Percentiles rank a stretch among this genome's conserved stretches.
These are phyloP conservation scores for Kurtzmaniella fragi DNA, from an alignment of 805 yeast genomes.

Conservation along the genomic window DNA sequence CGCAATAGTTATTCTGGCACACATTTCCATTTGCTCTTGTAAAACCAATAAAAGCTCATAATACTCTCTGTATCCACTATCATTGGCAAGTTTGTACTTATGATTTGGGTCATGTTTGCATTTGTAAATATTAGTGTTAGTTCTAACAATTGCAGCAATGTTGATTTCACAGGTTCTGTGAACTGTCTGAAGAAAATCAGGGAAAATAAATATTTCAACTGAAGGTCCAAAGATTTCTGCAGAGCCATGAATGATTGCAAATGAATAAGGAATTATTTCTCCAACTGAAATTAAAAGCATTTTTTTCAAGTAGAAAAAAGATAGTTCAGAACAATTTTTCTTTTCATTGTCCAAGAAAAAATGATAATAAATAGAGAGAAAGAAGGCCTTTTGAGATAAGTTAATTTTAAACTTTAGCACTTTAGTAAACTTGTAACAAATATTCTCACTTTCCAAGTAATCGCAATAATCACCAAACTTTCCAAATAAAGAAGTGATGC, in stretches of 20 bases:
- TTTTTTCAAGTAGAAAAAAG: slow-evolving; percentile 27
- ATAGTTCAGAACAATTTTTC: slow-evolving; percentile 19
- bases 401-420: slow-evolving; percentile 10
- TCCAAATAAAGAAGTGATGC: slow-evolving; percentile 20
- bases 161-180: slow-evolving; percentile 27
- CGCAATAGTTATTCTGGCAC: slow-evolving; percentile 8
- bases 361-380: slow-evolving; percentile 31
- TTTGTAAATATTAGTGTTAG: slow-evolving; percentile 3
- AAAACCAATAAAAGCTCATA: background rate
- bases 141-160: slow-evolving; percentile 5
- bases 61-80: slow-evolving; percentile 1
- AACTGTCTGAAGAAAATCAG: slow-evolving; percentile 22
- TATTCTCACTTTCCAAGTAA: slow-evolving; percentile 3
- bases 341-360: slow-evolving; percentile 31
- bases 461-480: slow-evolving; percentile 5
- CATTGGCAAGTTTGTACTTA: slow-evolving; percentile 1
- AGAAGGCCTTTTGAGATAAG: slow-evolving; percentile 18
- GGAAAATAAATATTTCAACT: slow-evolving; percentile 24
- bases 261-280: slow-evolving; percentile 21
- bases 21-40: slow-evolving; percentile 5
- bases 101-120: slow-evolving; percentile 1
- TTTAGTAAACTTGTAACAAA: slow-evolving; percentile 1
- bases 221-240: slow-evolving; percentile 17
- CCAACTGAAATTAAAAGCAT: slow-evolving; percentile 14
- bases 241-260: slow-evolving; percentile 15